Evolutionary conservation across 371 early-diverging fungal species (phyloP).

Genomic region (Apophysomyces elegans): DNA sequence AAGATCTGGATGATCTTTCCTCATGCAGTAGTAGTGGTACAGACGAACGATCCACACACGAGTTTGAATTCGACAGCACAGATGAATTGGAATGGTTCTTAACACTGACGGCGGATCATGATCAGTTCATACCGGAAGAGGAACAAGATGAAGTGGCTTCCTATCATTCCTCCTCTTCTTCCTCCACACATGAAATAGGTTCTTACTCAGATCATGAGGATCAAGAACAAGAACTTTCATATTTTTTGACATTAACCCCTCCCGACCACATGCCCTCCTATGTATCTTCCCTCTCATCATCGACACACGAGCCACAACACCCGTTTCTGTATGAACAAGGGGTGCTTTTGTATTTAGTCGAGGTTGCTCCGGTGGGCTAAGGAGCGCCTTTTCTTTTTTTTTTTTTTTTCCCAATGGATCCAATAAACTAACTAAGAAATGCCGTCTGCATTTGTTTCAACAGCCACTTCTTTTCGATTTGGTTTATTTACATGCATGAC

Average conservation of each 20-base stretch:
- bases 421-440: neutral
- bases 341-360: conserved; percentile 1
- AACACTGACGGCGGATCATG: conserved; percentile 1
- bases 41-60: neutral
- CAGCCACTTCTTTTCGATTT: neutral
- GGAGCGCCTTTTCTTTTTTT: neutral
- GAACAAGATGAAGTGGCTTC: neutral
- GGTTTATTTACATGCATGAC: conserved; percentile 1
- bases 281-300: conserved; percentile 6
- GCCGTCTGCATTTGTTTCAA: neutral
- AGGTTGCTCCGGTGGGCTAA: conserved; percentile 7
- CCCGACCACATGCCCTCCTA: conserved; percentile 5
- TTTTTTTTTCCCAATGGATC: neutral
- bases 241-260: conserved; percentile 7
- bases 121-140: neutral
- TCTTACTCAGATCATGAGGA: neutral
- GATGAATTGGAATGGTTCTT: conserved; percentile 8
- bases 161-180: neutral
- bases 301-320: conserved; percentile 11
- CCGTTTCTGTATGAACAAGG: conserved; percentile 9
- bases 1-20: conserved; percentile 2
- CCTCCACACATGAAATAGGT: neutral
- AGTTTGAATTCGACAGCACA: neutral
- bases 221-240: neutral
- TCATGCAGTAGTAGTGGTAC: neutral